These are phyloP conservation scores for Arthroderma sp. DNA, from an alignment of 2,329 filamentous ascomycete genomes.

Conservation along the genomic window DNA sequence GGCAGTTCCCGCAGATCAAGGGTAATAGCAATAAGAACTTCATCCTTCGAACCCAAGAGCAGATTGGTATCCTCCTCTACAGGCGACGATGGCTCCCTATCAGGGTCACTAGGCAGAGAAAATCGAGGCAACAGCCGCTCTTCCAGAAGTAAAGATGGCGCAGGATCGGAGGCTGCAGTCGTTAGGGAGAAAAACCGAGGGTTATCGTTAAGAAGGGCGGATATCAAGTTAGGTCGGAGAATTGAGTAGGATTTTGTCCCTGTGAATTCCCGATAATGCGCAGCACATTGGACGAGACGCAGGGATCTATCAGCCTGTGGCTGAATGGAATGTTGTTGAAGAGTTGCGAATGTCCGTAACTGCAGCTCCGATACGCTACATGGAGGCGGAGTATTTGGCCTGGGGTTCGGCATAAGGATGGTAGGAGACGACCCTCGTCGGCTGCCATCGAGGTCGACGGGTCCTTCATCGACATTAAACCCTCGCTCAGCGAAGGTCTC, in stretches of 20 bases:
- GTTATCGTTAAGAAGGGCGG: slow-evolving; percentile 27
- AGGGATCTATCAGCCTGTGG: slow-evolving; percentile 59
- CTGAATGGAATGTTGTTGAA: slow-evolving; percentile 63
- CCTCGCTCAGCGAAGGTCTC: slow-evolving; percentile 64
- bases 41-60: slow-evolving; percentile 59
- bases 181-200: slow-evolving; percentile 41
- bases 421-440: slow-evolving; percentile 18
- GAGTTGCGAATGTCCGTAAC: slow-evolving; percentile 65
- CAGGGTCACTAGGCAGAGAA: slow-evolving; percentile 58
- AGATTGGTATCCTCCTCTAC: slow-evolving; percentile 44
- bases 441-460: not conserved
- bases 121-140: slow-evolving; percentile 49
- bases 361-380: slow-evolving; percentile 69
- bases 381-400: slow-evolving; percentile 60
- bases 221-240: slow-evolving; percentile 29
- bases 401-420: slow-evolving; percentile 21
- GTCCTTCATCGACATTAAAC: slow-evolving; percentile 62
- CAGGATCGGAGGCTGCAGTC: slow-evolving; percentile 34
- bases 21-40: slow-evolving; percentile 70
- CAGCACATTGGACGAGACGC: slow-evolving; percentile 71
- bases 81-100: slow-evolving; percentile 39
- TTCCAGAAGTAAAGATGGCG: slow-evolving; percentile 37
- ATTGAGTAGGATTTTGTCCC: slow-evolving; percentile 28
- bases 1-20: slow-evolving; percentile 71
- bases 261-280: slow-evolving; percentile 38